A percentile compares a stretch with the other conserved stretches of the same genome.
phyloP scores from a whole-genome alignment of 2,329 filamentous ascomycete genomes.

The Aspergillus pseudoglaucus region DNA sequence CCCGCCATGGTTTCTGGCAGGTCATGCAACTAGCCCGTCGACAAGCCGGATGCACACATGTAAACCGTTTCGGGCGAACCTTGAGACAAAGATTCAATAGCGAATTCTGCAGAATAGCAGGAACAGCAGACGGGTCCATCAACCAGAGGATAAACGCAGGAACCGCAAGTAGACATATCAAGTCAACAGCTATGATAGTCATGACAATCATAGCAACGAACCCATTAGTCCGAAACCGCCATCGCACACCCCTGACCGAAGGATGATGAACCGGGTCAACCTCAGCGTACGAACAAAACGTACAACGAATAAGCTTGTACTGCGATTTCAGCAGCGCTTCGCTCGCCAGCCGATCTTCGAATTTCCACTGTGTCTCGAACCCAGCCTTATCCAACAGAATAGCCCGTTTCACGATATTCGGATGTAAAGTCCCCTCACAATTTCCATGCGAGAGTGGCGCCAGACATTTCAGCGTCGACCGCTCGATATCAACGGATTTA shows the following conservation, averaged over 20 bases:
- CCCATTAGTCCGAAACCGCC: constrained; percentile 53
- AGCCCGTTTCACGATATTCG: constrained; percentile 64
- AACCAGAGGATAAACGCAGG: constrained; percentile 53
- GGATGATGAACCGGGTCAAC: constrained; percentile 69
- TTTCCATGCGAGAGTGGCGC: constrained; percentile 61
- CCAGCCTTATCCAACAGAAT: constrained; percentile 65
- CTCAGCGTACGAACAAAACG: constrained; percentile 89
- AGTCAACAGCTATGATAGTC: constrained; percentile 35
- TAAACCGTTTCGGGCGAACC: constrained; percentile 68
- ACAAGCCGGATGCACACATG: constrained; percentile 66
- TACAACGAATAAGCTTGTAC: constrained; percentile 73
- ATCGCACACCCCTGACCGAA: constrained; percentile 43
- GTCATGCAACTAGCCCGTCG: constrained; percentile 66
- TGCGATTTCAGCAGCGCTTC: constrained; percentile 68
- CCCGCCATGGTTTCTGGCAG: constrained; percentile 76
- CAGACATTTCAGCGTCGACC: constrained; percentile 74
- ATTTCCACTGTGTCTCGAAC: constrained; percentile 62
- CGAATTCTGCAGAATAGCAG: constrained; percentile 51
- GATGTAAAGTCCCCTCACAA: constrained; percentile 67
- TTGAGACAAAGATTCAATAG: constrained; percentile 63
- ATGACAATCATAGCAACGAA: constrained; percentile 47
- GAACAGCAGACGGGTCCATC: constrained; percentile 46
- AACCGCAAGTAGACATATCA: constrained; percentile 42
- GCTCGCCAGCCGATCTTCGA: constrained; percentile 72
- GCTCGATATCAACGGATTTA: constrained; percentile 65